These are phyloP conservation scores for Hypomontagnella submonticulosa DNA, from an alignment of 495 filamentous ascomycete genomes.

Conservation along the genomic window DNA sequence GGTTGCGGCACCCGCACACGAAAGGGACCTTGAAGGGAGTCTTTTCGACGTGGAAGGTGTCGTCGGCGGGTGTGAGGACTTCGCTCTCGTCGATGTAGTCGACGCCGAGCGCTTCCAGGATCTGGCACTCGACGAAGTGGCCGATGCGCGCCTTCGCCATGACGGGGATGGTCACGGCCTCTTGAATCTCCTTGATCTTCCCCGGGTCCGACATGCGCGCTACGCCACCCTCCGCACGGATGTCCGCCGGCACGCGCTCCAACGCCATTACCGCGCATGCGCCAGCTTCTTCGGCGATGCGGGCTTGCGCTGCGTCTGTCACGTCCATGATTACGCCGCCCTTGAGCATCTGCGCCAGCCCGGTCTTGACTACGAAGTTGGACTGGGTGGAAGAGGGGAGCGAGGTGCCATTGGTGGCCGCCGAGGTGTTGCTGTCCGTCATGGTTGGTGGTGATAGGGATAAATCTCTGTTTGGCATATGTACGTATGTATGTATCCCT, in stretches of 20 bases:
- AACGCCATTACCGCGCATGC: conserved; percentile 98
- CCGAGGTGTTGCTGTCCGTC: conserved; percentile 40
- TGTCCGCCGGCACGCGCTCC: conserved; percentile 97
- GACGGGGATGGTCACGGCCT: conserved; percentile 95
- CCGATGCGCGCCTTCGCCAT: conserved; percentile 99
- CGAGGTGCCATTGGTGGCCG: conserved; percentile 36
- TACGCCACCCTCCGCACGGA: conserved; percentile 90
- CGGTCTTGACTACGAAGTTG: conserved; percentile 84
- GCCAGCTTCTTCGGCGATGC: conserved; percentile 96
- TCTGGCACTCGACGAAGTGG: conserved; percentile 98
- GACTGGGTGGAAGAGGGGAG: conserved; percentile 37
- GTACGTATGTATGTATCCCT: too few relatives aligned
- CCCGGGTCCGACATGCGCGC: conserved; percentile 95
- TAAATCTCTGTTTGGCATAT: too few relatives aligned
- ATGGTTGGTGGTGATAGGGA: conserved; percentile 27
- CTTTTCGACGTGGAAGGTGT: conserved; percentile 92
- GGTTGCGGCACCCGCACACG: conserved; percentile 95
- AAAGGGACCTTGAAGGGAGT: conserved; percentile 84
- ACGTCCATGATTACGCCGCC: conserved; percentile 99
- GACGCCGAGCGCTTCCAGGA: conserved; percentile 92
- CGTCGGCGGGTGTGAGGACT: conserved; percentile 94
- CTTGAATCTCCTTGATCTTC: conserved; percentile 98
- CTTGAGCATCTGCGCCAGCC: conserved; percentile 96
- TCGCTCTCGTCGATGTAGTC: conserved; percentile 99
- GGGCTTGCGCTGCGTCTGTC: conserved; percentile 91